Conservation (phyloP, 495 filamentous ascomycete genomes). For the Podospora conica region DNA sequence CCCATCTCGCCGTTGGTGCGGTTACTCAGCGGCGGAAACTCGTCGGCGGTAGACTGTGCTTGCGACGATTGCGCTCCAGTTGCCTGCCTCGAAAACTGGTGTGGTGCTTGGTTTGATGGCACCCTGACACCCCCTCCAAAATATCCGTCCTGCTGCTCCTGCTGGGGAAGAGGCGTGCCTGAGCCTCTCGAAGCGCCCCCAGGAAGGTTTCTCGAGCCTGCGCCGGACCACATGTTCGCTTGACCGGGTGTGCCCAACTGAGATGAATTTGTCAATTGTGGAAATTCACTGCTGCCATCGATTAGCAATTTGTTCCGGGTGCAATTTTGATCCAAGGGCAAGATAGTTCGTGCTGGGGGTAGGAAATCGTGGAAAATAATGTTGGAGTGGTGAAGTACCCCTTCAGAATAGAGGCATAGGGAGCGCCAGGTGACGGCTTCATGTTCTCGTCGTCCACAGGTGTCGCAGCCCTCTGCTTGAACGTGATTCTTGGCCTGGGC, state of each 20-base stretch:
- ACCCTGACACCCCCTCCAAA: conserved; percentile 42
- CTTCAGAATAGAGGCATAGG: conserved; percentile 27
- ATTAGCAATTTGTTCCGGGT: neutral
- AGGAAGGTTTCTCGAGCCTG: conserved; percentile 36
- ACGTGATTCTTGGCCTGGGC: conserved; percentile 5
- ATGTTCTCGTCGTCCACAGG: conserved; percentile 5
- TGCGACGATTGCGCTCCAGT: conserved; percentile 54
- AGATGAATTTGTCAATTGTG: conserved; percentile 64
- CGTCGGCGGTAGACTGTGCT: conserved; percentile 65
- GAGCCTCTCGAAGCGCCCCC: conserved; percentile 63
- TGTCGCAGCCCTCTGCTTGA: conserved; percentile 9
- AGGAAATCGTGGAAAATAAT: neutral
- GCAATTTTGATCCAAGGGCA: neutral
- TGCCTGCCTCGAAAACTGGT: conserved; percentile 48
- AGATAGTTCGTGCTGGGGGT: neutral
- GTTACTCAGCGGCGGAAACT: conserved; percentile 77
- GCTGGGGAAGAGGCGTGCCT: conserved; percentile 48
- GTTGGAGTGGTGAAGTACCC: conserved; percentile 17
- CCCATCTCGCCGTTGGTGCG: conserved; percentile 63
- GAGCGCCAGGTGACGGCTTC: conserved; percentile 14
- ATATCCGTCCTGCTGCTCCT: conserved; percentile 53
- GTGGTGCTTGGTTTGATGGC: conserved; percentile 53
- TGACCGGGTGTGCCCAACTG: conserved; percentile 49
- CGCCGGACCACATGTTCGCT: conserved; percentile 56
- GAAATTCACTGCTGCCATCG: conserved; percentile 63